phyloP scores from a whole-genome alignment of 176 grass and related monocot species.

The Carex parvula region DNA sequence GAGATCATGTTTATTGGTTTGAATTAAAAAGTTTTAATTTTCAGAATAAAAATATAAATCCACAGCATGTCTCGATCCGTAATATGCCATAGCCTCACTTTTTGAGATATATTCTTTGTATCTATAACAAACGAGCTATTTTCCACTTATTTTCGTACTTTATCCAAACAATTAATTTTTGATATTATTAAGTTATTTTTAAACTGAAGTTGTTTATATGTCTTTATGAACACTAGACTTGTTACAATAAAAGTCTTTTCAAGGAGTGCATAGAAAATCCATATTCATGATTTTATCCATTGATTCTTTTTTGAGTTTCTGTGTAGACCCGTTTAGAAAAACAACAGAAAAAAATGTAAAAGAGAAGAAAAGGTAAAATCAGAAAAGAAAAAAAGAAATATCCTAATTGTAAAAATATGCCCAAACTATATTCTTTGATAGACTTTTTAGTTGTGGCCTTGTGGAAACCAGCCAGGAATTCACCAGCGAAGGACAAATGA shows the following conservation, averaged over 20 bases:
- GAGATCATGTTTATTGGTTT: background rate
- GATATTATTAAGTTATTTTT: background rate
- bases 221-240: background rate
- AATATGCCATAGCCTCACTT: too few species aligned
- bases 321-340: too few species aligned
- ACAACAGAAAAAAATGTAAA: too few species aligned
- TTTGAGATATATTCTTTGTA: too few species aligned
- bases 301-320: background rate
- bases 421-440: background rate
- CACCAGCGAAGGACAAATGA: background rate
- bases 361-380: too few species aligned
- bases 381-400: too few species aligned
- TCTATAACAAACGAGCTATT: too few species aligned
- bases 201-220: background rate
- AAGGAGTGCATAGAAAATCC: background rate
- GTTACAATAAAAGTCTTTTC: background rate
- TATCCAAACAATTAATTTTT: too few species aligned
- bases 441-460: constrained; percentile 17
- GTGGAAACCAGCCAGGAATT: constrained; percentile 16
- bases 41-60: too few species aligned
- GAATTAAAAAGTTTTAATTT: background rate
- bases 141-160: too few species aligned
- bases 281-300: background rate
- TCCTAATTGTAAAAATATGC: too few species aligned
- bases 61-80: too few species aligned